Evolutionary conservation across 805 yeast genomes (phyloP).

Genomic region (Candida mattraensis): DNA sequence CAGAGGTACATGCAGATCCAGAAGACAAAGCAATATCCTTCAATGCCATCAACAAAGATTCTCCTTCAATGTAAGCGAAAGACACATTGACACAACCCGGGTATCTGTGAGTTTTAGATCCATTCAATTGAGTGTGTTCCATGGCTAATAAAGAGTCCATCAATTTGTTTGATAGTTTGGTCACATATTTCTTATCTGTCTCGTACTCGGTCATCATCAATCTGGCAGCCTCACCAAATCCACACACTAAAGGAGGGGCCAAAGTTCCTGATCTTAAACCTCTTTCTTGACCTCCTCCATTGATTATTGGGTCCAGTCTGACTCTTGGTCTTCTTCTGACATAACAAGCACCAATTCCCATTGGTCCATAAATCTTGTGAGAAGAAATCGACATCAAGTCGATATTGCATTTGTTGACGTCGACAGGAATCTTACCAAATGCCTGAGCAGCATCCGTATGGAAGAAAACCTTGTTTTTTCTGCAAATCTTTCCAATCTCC

Average conservation of each 20-base stretch:
- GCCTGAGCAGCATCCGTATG: conserved; percentile 99
- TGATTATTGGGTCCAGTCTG: conserved; percentile 88
- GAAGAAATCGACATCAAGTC: conserved; percentile 93
- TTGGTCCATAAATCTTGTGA: conserved; percentile 97
- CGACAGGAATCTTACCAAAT: conserved; percentile 88
- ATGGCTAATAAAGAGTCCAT: conserved; percentile 70
- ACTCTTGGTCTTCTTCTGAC: conserved; percentile 98
- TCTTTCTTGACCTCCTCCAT: conserved; percentile 99
- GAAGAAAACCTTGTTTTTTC: conserved; percentile 86
- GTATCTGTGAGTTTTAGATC: conserved; percentile 71
- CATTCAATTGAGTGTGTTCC: conserved; percentile 89
- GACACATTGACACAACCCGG: conserved; percentile 96
- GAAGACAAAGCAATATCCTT: conserved; percentile 95
- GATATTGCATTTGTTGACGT: conserved; percentile 90
- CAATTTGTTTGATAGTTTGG: conserved; percentile 69
- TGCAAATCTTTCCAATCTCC: conserved; percentile 87
- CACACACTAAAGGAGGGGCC: conserved; percentile 94
- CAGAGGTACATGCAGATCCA: conserved; percentile 98
- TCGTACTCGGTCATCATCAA: conserved; percentile 71
- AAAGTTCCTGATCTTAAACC: conserved; percentile 96
- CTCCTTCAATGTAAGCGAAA: conserved; percentile 97
- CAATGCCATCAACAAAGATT: conserved; percentile 94
- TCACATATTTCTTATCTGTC: conserved; percentile 71
- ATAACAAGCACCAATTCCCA: conserved; percentile 93
- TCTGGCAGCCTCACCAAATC: conserved; percentile 97